These are phyloP conservation scores for Cryptosporidium bovis DNA, from an alignment of 169 alveolate genomes.

Conservation along the genomic window DNA sequence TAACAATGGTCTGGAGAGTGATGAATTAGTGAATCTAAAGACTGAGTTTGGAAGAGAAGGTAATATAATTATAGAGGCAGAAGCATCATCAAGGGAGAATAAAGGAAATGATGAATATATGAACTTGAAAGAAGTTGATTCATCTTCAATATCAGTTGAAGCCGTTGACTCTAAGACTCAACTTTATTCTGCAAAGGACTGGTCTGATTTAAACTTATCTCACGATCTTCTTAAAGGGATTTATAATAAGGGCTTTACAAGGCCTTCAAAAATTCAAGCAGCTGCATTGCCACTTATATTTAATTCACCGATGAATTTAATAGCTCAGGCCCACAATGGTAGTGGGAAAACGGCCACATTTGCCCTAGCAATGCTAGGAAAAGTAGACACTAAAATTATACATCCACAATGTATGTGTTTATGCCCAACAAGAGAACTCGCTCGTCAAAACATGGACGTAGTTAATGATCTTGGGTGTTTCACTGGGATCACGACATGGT, in stretches of 20 bases:
- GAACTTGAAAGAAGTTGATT: conserved; percentile 54
- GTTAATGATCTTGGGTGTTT: conserved; percentile 90
- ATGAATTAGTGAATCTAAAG: conserved; percentile 22
- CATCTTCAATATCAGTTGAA: conserved; percentile 60
- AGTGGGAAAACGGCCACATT: conserved; percentile 98
- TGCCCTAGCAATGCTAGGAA: conserved; percentile 91
- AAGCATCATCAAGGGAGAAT: background rate
- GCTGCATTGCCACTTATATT: conserved; percentile 85
- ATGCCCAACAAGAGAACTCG: conserved; percentile 97
- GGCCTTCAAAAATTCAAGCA: conserved; percentile 86
- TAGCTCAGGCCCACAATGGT: conserved; percentile 97
- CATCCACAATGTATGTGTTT: conserved; percentile 88
- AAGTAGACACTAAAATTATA: conserved; percentile 84
- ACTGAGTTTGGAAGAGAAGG: conserved; percentile 74
- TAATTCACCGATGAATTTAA: conserved; percentile 80
- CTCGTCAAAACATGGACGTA: conserved; percentile 93
- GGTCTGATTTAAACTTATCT: conserved; percentile 80
- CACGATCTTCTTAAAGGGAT: conserved; percentile 78
- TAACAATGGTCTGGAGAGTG: background rate
- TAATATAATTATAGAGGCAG: conserved; percentile 26
- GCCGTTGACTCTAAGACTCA: conserved; percentile 53
- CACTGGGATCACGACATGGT: conserved; percentile 85
- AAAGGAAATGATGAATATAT: background rate
- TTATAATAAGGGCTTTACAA: conserved; percentile 76
- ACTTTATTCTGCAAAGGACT: conserved; percentile 78